These are phyloP conservation scores for Trichothecium roseum DNA, from an alignment of 2,329 filamentous ascomycete genomes.

Conservation along the genomic window DNA sequence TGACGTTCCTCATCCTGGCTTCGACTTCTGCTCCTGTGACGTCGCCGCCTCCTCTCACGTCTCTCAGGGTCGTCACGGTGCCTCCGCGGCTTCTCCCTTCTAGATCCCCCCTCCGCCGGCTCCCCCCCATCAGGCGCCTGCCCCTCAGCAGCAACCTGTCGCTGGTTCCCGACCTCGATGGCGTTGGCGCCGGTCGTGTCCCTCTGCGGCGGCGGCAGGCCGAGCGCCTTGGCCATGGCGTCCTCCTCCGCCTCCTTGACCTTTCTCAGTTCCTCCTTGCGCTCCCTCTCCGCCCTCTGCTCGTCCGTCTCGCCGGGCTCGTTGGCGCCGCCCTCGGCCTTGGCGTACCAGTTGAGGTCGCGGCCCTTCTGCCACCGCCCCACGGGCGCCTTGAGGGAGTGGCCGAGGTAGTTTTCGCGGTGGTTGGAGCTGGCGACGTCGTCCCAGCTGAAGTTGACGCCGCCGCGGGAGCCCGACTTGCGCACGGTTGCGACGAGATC, in stretches of 20 bases:
- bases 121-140: conserved; percentile 6
- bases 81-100: conserved; percentile 17
- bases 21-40: conserved; percentile 25
- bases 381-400: conserved; percentile 84
- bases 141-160: conserved; percentile 19
- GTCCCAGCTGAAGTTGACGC: conserved; percentile 93
- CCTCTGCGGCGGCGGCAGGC: conserved; percentile 58
- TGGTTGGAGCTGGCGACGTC: conserved; percentile 80
- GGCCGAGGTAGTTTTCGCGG: conserved; percentile 82
- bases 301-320: conserved; percentile 45
- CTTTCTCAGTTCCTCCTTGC: conserved; percentile 66
- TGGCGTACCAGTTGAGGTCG: conserved; percentile 55
- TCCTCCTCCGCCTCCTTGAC: conserved; percentile 92
- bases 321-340: conserved; percentile 31
- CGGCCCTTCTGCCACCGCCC: conserved; percentile 83
- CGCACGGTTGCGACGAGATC: conserved; percentile 88
- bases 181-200: conserved; percentile 56
- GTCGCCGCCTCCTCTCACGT: conserved; percentile 8
- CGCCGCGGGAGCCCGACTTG: conserved; percentile 83
- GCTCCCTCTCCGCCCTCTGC: conserved; percentile 47
- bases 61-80: conserved; percentile 11
- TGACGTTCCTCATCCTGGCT: conserved; percentile 17
- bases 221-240: conserved; percentile 73
- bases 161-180: conserved; percentile 44
- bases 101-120: conserved; percentile 14